These are phyloP conservation scores for Mycena capillaripes DNA, from an alignment of 768 basidiomycete species.

Conservation along the genomic window DNA sequence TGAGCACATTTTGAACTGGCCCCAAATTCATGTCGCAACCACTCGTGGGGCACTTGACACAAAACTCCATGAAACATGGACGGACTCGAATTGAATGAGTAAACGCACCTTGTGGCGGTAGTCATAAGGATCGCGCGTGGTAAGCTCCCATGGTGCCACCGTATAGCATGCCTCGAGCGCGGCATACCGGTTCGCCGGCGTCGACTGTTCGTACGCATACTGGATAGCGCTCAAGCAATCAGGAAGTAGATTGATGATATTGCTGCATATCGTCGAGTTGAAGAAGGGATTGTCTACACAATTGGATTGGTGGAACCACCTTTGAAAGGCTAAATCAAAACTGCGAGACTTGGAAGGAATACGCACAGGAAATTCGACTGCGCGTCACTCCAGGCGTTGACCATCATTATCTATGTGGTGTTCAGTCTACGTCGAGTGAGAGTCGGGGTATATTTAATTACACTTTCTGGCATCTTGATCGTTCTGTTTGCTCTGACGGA, in stretches of 20 bases:
- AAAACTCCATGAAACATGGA: too few species aligned
- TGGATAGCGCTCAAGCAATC: background rate
- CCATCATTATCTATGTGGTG: background rate
- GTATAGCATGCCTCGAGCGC: background rate
- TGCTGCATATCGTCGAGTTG: background rate
- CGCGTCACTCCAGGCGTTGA: slow-evolving; percentile 8
- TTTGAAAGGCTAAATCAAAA: background rate
- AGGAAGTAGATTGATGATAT: background rate
- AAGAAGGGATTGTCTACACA: slow-evolving; percentile 5
- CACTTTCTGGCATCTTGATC: slow-evolving; percentile 15
- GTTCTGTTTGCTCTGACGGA: background rate
- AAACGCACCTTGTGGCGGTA: background rate
- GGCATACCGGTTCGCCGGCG: background rate
- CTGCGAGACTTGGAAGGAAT: background rate
- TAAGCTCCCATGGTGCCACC: background rate
- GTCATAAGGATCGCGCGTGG: slow-evolving; percentile 3
- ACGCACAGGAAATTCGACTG: background rate
- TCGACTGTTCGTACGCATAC: slow-evolving; percentile 6
- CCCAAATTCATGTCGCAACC: slow-evolving; percentile 12
- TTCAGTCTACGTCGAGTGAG: background rate
- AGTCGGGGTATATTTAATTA: background rate
- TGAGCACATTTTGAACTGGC: background rate
- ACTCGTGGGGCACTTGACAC: background rate
- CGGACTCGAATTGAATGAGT: too few species aligned
- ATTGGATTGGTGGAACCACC: slow-evolving; percentile 9